A percentile compares a stretch with the other conserved stretches of the same genome.
phyloP scores from a whole-genome alignment of 768 basidiomycete genomes.

The Rhodotorula kratochvilovae region DNA sequence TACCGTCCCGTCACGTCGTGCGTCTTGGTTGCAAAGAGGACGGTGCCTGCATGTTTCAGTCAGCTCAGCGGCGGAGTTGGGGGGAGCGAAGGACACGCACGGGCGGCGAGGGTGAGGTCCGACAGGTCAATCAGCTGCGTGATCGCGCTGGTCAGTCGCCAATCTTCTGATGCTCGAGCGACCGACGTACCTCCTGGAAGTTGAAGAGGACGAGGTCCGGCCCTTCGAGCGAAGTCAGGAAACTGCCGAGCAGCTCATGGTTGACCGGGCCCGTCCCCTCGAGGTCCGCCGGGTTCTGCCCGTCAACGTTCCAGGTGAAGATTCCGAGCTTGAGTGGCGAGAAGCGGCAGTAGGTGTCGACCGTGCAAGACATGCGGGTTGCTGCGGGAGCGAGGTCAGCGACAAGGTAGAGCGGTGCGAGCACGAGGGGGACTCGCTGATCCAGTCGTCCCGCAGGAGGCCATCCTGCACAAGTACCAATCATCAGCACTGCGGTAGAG shows the following conservation, averaged over 20 bases:
- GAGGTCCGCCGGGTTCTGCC: slow-evolving; percentile 68
- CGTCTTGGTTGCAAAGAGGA: slow-evolving; percentile 71
- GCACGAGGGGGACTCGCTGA: neutral
- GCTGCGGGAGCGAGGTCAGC: neutral
- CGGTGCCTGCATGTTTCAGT: slow-evolving; percentile 56
- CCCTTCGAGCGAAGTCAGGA: slow-evolving; percentile 56
- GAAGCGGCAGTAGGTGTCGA: slow-evolving; percentile 70
- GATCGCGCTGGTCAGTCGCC: neutral
- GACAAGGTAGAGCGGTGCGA: neutral
- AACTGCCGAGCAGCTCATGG: slow-evolving; percentile 30
- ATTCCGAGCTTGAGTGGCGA: slow-evolving; percentile 70
- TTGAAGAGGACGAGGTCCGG: slow-evolving; percentile 91
- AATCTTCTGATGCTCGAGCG: neutral
- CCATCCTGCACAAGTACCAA: slow-evolving; percentile 25
- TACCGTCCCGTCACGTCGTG: slow-evolving; percentile 85
- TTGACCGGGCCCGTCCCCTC: slow-evolving; percentile 55
- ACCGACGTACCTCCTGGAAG: slow-evolving; percentile 69
- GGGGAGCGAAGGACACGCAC: slow-evolving; percentile 43
- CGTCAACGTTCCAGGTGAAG: slow-evolving; percentile 82
- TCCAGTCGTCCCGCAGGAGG: slow-evolving; percentile 19
- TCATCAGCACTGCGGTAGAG: too few relatives aligned
- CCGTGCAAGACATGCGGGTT: slow-evolving; percentile 62
- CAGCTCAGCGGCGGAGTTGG: neutral
- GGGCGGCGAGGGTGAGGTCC: slow-evolving; percentile 80
- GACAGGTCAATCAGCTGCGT: slow-evolving; percentile 68